A percentile compares a stretch with the other conserved stretches of the same genome.
Conservation (phyloP, 2,329 filamentous ascomycete species). For the Pestalotiopsis sp. region DNA sequence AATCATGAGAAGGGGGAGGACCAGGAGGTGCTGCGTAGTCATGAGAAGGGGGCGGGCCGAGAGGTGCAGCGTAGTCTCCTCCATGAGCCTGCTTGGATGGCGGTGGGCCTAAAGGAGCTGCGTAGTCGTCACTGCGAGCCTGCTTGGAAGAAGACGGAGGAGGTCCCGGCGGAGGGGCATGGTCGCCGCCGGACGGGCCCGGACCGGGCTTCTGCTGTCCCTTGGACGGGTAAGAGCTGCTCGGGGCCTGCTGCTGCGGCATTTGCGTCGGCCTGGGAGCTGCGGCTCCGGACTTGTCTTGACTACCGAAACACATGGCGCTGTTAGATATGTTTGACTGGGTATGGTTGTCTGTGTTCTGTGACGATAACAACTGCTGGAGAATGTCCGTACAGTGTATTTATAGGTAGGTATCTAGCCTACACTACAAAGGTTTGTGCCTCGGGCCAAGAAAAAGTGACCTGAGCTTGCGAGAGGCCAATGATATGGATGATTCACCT, state of each 20-base stretch:
- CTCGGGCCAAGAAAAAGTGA: neutral
- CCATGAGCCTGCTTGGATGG: slow-evolving; percentile 24
- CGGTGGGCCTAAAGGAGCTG: slow-evolving; percentile 38
- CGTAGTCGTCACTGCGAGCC: slow-evolving; percentile 24
- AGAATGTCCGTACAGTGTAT: neutral
- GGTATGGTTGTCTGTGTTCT: neutral
- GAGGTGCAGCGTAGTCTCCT: slow-evolving; percentile 32
- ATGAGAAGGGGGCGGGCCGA: slow-evolving; percentile 30
- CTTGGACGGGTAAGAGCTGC: slow-evolving; percentile 20
- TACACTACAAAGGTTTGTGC: neutral
- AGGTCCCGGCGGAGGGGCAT: slow-evolving; percentile 26
- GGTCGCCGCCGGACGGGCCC: slow-evolving; percentile 14
- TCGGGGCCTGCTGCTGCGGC: slow-evolving; percentile 24
- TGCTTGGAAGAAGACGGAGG: slow-evolving; percentile 22
- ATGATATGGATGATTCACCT: neutral
- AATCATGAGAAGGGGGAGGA: slow-evolving; percentile 30
- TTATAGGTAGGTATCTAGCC: neutral
- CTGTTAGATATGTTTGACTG: neutral
- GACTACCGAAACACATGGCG: slow-evolving; percentile 53
- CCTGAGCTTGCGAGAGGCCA: neutral
- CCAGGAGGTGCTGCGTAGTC: slow-evolving; percentile 35
- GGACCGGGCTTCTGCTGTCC: slow-evolving; percentile 16
- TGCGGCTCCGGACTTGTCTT: slow-evolving; percentile 40
- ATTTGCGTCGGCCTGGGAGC: slow-evolving; percentile 39
- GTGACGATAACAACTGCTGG: neutral